Evolutionary conservation across 768 basidiomycete species (phyloP), one percentile per base, ranked within the genome.

Genomic region (Chalciporus piperatus): DNA sequence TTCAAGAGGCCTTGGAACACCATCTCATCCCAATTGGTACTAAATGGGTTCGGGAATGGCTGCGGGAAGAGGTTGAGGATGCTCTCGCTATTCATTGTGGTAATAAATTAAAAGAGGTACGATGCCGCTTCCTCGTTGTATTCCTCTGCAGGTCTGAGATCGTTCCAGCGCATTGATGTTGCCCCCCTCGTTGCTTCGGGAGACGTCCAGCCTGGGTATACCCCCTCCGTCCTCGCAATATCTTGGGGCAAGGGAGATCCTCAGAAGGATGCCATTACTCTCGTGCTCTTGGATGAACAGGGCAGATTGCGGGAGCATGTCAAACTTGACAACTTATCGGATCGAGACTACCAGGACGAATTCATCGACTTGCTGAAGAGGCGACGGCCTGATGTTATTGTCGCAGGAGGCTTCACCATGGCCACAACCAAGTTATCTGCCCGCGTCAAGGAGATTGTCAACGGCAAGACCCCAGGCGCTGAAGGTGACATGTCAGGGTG

Each of bases 231-330:
- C 19, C 78, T 99, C 38, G 91, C 95, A 3, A 69, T 96, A 50
- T 96, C 95, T 7, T 94, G 92, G 85, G 97, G 97, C 33, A 87
- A 90, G 70, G 97, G 97, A 33, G 94, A 97, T 60, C 91, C 92
- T 35, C 84, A 87, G 61, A 89, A 89, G 62, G 96, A 99, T 68
- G 85, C 87, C 7, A 88, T 98, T 48, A 81, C 84, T 19, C 73
- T 92, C 37, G 87, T 95, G 51, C 90, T 85, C 72, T 65, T 98
- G 41, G 95, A 98, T 62, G 83, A 91, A 55, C 85, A 84, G 41
- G 96, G 97, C 16, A 87, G 91, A 43, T 76, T 95, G 63, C 87
- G 92, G n/a, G 92, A 97, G 60, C 87, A 92, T 55, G 81, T 84
- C 40, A 90, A 88, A 64, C 77, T 98, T 49, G 94, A 97, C 70